These are phyloP conservation scores for Debaryomyces singareniensis DNA, from an alignment of 1,139 yeast species.

Conservation along the genomic window DNA sequence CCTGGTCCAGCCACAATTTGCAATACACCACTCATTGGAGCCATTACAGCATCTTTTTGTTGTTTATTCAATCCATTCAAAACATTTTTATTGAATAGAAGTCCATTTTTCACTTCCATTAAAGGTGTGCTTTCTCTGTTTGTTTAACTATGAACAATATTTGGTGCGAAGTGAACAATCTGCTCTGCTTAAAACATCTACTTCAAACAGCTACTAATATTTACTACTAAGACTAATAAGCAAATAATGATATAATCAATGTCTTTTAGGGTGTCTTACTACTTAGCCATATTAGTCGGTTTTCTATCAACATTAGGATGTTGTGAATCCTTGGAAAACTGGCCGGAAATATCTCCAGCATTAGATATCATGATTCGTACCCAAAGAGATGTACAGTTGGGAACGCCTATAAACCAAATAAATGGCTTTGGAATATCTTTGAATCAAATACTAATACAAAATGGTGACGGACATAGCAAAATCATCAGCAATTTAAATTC, in stretches of 20 bases:
- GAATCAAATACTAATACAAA: constrained; percentile 42
- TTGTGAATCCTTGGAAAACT: constrained; percentile 12
- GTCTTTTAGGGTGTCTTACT: too few relatives aligned
- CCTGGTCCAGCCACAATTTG: constrained; percentile 95
- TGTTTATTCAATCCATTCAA: constrained; percentile 39
- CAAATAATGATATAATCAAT: too few relatives aligned
- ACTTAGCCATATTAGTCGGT: too few relatives aligned
- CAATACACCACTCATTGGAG: constrained; percentile 46
- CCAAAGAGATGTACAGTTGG: constrained; percentile 61
- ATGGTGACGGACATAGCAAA: constrained; percentile 41
- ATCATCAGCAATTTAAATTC: constrained; percentile 31
- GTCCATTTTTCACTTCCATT: neutral
- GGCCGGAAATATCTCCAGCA: constrained; percentile 13
- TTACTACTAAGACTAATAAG: too few relatives aligned
- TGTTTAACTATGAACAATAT: too few relatives aligned
- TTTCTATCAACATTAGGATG: too few relatives aligned
- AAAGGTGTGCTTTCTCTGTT: too few relatives aligned
- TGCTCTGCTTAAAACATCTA: too few relatives aligned
- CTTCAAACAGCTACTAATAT: too few relatives aligned
- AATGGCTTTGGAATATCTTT: constrained; percentile 56
- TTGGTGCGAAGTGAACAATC: too few relatives aligned
- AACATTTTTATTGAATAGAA: neutral
- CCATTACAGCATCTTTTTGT: constrained; percentile 58
- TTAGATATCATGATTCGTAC: constrained; percentile 41
- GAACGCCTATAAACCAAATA: constrained; percentile 52